These are phyloP conservation scores for Annulohypoxylon nitens DNA, from an alignment of 495 filamentous ascomycete species.

Conservation along the genomic window DNA sequence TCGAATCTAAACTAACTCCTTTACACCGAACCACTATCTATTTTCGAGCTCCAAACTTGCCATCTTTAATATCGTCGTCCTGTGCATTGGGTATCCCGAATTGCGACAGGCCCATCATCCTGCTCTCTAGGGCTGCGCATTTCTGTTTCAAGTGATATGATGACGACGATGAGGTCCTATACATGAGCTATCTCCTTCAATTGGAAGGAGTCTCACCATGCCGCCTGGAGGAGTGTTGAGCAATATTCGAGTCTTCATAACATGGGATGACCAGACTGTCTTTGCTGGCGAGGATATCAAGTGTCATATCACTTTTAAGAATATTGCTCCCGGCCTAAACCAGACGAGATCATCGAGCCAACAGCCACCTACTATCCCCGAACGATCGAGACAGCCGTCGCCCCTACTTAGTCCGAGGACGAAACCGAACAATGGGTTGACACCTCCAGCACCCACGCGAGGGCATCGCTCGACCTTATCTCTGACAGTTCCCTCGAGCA, in stretches of 20 bases:
- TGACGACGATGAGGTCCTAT: slow-evolving; percentile 40
- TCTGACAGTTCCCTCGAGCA: slow-evolving; percentile 64
- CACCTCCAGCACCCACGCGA: slow-evolving; percentile 56
- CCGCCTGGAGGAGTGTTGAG: slow-evolving; percentile 59
- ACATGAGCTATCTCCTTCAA: slow-evolving; percentile 52
- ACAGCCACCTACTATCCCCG: slow-evolving; percentile 51
- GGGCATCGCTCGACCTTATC: slow-evolving; percentile 72
- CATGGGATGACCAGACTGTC: slow-evolving; percentile 90
- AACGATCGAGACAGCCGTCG: slow-evolving; percentile 61
- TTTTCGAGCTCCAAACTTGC: slow-evolving; percentile 16
- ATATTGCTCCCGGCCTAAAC: slow-evolving; percentile 70
- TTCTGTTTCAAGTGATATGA: slow-evolving; percentile 21
- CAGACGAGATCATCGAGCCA: slow-evolving; percentile 48
- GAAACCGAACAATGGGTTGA: slow-evolving; percentile 51
- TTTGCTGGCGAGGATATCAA: slow-evolving; percentile 95
- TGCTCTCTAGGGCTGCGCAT: slow-evolving; percentile 18
- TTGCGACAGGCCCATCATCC: slow-evolving; percentile 4
- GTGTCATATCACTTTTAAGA: slow-evolving; percentile 96
- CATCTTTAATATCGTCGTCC: slow-evolving; percentile 29
- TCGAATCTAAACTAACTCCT: slow-evolving; percentile 19
- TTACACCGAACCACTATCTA: slow-evolving; percentile 7
- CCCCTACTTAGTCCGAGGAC: slow-evolving; percentile 53
- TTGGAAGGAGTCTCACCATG: slow-evolving; percentile 56
- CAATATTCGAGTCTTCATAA: slow-evolving; percentile 93
- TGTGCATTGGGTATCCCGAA: slow-evolving; percentile 14